phyloP scores from a whole-genome alignment of 2,329 filamentous ascomycete genomes.

The Colletotrichum destructivum region DNA sequence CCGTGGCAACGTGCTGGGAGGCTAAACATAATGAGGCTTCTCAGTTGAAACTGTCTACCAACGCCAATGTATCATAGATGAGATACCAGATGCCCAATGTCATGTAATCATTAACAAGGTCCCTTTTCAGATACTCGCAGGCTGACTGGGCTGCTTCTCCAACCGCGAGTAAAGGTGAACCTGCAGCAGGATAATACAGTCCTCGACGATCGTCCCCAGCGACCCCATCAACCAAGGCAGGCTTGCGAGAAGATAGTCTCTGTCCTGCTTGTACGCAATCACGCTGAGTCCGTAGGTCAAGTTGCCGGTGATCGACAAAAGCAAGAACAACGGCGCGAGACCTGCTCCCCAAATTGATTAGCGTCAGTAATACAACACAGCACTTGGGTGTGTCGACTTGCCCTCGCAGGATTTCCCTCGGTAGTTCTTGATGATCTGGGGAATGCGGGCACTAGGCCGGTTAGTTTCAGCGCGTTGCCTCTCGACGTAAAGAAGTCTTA shows the following conservation, averaged over 20 bases:
- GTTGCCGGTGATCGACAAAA: constrained; percentile 27
- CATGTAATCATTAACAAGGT: too few relatives aligned
- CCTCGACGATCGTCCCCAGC: constrained; percentile 28
- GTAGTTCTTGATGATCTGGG: constrained; percentile 33
- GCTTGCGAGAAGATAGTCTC: constrained; percentile 25
- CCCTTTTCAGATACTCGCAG: background rate
- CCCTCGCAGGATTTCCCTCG: constrained; percentile 29
- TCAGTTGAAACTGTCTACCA: background rate
- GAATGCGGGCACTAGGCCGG: constrained; percentile 18
- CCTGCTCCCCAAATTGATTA: background rate
- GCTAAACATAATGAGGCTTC: too few relatives aligned
- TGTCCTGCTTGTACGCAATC: constrained; percentile 31
- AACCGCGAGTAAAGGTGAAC: constrained; percentile 13
- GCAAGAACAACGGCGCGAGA: constrained; percentile 22
- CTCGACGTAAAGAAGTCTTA: background rate
- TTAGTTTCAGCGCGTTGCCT: background rate
- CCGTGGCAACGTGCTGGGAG: too few relatives aligned
- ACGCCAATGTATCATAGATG: too few relatives aligned
- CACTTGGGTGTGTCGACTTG: background rate
- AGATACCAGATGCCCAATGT: too few relatives aligned
- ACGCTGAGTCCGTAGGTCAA: constrained; percentile 33
- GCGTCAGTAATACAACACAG: background rate
- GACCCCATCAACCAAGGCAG: constrained; percentile 33
- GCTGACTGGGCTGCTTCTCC: too few relatives aligned
- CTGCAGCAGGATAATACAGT: constrained; percentile 22